These are phyloP conservation scores for Thelonectria olida DNA, from an alignment of 2,329 filamentous ascomycete species.

Conservation along the genomic window DNA sequence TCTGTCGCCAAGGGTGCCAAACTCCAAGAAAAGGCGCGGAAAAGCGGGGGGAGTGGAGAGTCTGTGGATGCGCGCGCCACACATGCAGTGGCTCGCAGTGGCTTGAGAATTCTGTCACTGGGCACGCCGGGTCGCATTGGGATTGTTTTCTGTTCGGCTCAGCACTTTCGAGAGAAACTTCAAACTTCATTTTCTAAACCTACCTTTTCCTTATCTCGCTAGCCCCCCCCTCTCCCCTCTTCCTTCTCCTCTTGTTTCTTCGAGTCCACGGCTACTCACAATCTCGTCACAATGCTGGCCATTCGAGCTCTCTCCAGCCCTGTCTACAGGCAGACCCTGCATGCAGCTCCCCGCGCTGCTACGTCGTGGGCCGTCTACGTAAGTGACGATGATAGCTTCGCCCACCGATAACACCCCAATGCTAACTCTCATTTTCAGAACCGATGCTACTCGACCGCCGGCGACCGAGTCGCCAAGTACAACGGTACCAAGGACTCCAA, in stretches of 20 bases:
- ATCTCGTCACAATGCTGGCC: slow-evolving; percentile 76
- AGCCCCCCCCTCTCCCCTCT: slow-evolving; percentile 29
- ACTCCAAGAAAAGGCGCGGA: slow-evolving; percentile 38
- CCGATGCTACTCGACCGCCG: slow-evolving; percentile 71
- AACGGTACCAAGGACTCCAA: slow-evolving; percentile 88
- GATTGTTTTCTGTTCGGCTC: slow-evolving; percentile 34
- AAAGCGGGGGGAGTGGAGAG: slow-evolving; percentile 34
- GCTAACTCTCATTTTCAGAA: slow-evolving; percentile 49
- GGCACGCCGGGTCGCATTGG: slow-evolving; percentile 31
- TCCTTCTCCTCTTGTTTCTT: slow-evolving; percentile 31
- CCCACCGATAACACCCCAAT: slow-evolving; percentile 29
- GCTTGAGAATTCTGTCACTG: slow-evolving; percentile 36
- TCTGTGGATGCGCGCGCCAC: slow-evolving; percentile 24
- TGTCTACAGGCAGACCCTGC: slow-evolving; percentile 80
- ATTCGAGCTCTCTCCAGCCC: slow-evolving; percentile 80
- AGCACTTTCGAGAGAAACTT: slow-evolving; percentile 20
- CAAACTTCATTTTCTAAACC: slow-evolving; percentile 24
- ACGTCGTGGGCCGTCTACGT: slow-evolving; percentile 51
- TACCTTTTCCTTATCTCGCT: slow-evolving; percentile 20
- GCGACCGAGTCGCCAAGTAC: slow-evolving; percentile 89
- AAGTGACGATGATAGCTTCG: slow-evolving; percentile 34
- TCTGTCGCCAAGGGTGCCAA: slow-evolving; percentile 9
- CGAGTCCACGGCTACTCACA: slow-evolving; percentile 27
- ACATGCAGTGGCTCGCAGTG: slow-evolving; percentile 27
- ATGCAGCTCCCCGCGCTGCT: slow-evolving; percentile 69